Evolutionary conservation across 2,329 filamentous ascomycete species (phyloP), one percentile per base, ranked within the genome.

Genomic region (Fusarium sp.): DNA sequence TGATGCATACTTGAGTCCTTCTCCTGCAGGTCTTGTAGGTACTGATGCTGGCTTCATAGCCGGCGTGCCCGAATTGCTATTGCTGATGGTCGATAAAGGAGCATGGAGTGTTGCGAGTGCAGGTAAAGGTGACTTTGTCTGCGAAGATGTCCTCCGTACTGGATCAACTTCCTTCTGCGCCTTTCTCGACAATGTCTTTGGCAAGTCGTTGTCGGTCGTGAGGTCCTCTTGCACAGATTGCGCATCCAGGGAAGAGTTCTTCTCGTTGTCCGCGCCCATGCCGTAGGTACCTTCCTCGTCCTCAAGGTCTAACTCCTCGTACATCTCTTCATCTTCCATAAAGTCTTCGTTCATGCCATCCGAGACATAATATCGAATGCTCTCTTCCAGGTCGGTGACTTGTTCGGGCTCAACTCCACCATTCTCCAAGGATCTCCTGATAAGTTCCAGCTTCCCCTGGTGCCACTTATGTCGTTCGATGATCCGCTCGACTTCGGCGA

Each of bases 401-500:
- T 96, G 91, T 8, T 95, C 93, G 23, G 92, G 88, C 63, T 98
- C 95, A 73, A 98, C 89, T 70, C 92, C 93, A 62, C 94, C 95
- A 78, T 99, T 99, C 79, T 98, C 95, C 73, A 99, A 84, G 32
- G 94, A 93, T 74, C 96, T 90, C 76, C 95, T 90, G 77, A 98
- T 90, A 64, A 98, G 87, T 82, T 99, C 96, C 70, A 99, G 87
- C 80, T 97, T 97, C 71, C 90, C 90, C 79, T 97, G 93, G 80
- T 99, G 96, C 93, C 94, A 98, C 82, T 97, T 98, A 85, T 98
- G 95, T 76, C 92, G 90, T 80, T 99, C 96, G 75, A 95, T 94
- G 76, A 91, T 86, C 67, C 88, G 86, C 77, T 97, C 92, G 73
- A 99, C 92, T 79, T 96, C 92, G 58, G 93, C 90, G 84, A 98